These are phyloP conservation scores for Juncus inflexus DNA, from an alignment of 176 grass and related monocot genomes.

Conservation along the genomic window DNA sequence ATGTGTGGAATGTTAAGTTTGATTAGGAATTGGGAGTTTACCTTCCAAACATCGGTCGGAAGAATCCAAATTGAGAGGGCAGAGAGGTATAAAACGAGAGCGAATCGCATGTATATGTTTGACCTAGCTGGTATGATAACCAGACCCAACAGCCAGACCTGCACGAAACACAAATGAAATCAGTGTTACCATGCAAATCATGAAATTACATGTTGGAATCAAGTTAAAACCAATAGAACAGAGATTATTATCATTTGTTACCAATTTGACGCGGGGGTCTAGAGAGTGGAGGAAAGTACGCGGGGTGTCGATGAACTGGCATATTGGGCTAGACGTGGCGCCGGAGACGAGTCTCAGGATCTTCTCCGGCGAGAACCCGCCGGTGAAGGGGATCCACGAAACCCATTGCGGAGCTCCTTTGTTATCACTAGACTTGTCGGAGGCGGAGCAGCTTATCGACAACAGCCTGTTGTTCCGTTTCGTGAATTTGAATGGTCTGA, in stretches of 20 bases:
- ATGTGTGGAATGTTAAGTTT: background rate
- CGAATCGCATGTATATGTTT: slow-evolving; percentile 90
- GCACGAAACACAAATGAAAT: slow-evolving; percentile 23
- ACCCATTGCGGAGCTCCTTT: slow-evolving; percentile 31
- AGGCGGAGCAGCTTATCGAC: slow-evolving; percentile 37
- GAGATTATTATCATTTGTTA: slow-evolving; percentile 23
- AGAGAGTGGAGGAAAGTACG: slow-evolving; percentile 89
- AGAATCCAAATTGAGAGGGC: slow-evolving; percentile 85
- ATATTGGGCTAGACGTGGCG: slow-evolving; percentile 75
- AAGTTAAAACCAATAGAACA: background rate
- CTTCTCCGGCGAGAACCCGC: slow-evolving; percentile 45
- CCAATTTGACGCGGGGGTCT: slow-evolving; percentile 91
- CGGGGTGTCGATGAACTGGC: slow-evolving; percentile 81
- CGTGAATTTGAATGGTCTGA: background rate
- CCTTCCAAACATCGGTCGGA: slow-evolving; percentile 78
- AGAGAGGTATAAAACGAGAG: slow-evolving; percentile 66
- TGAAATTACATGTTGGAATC: background rate
- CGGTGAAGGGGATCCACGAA: slow-evolving; percentile 62
- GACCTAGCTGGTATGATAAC: slow-evolving; percentile 91
- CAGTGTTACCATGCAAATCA: background rate
- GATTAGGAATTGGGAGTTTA: slow-evolving; percentile 16
- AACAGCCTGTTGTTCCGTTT: slow-evolving; percentile 19
- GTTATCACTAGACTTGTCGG: slow-evolving; percentile 8
- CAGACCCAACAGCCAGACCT: slow-evolving; percentile 94
- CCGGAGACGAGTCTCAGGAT: slow-evolving; percentile 80